Base-by-base conservation (phyloP, 768 basidiomycete species). In the Guyanaporus albipodus region DNA sequence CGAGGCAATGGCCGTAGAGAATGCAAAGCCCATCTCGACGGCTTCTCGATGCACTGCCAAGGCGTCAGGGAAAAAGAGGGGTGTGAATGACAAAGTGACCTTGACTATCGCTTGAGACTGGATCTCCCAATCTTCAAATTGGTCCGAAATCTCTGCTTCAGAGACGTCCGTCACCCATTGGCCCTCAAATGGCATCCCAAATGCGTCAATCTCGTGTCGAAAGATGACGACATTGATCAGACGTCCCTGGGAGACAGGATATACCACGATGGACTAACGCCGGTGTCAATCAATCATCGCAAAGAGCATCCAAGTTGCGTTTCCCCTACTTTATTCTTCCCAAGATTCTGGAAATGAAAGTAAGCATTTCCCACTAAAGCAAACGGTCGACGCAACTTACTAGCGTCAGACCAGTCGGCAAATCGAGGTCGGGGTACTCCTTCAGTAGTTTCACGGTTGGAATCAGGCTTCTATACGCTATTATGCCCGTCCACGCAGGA, bases 1-100 rank as follows among this genome's bases (percentile, higher is more conserved):
- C 59, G 60, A 0, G 70, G 66, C 9, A 80, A 55, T 6, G 67
- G 65, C 9, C 61, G 63, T 14, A 80, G 52, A 14, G 57, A 58
- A 46, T 73, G 70, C 3, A 79, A 57, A 3, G 69, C 69, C 74
- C 77, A 79, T 52, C 63, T 67, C 17, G 63, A 69, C 1, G 72
- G 66, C 10, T 52, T 56, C 21, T 67, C 59, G 17, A 70, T 56
- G 44, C 65, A 67, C 71, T 73, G 48, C 15, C 15, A 28, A 21
- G 22, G 14, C 37, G 22, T 40, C 36, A 32, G 42, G 23, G 46
- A 32, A 34, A 23, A n/a, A n/a, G n/a, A n/a, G n/a, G n/a, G n/a
- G n/a, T n/a, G n/a, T n/a, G n/a, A n/a, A n/a, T n/a, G n/a, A n/a
- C n/a, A n/a, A n/a, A n/a, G n/a, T n/a, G n/a, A 58, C 46, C 52